Evolutionary conservation across 1,139 yeast species (phyloP), one percentile per base, ranked within the genome.

Genomic region (Suhomyces ambrosiae): DNA sequence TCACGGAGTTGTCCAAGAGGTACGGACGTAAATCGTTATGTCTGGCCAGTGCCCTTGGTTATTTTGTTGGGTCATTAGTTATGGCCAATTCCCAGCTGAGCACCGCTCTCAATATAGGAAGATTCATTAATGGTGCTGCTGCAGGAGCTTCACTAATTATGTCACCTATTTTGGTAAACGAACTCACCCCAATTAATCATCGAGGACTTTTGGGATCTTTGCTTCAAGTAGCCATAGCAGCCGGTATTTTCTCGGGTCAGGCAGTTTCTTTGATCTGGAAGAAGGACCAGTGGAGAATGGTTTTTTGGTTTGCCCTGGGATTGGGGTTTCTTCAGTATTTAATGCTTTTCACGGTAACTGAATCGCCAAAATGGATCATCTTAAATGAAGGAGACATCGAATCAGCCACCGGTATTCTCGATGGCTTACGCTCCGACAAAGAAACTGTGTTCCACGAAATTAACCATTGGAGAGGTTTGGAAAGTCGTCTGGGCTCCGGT

Each of bases 341-440:
- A 2, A 53, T 61, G 22, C 48, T 68, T 17, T 58, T 63, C 45
- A 56, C 68, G 2, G 58, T 63, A 2, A 57, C 56, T 1, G 74
- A 68, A 43, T 63, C 70, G 21, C 74, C 74, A 3, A 68, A 67
- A 48, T 68, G 74, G 74, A 48, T 68, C 17, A 54, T 65, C 12
- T 44, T 63, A 39, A 54, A 58, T 33, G 50, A 50, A 6, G 63
- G 65, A 7, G 66, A 65, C 38, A 54, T 60, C 0, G 27, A 39
- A 5, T 37, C 42, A 7, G 74, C 74, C 3, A 56, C 60, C 1
- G 31, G 37, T 3, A 61, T 66, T 19, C 52, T 68, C 25, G 49
- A 49, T 18, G 49, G 47, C 13, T 49, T 66, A 29, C 48, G 74
- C 24, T 55, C 71, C 6, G 59, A 65, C 39, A 49, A 54, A 25